Conservation (phyloP, 805 yeast species). For the Starmerella sirachaensis region DNA sequence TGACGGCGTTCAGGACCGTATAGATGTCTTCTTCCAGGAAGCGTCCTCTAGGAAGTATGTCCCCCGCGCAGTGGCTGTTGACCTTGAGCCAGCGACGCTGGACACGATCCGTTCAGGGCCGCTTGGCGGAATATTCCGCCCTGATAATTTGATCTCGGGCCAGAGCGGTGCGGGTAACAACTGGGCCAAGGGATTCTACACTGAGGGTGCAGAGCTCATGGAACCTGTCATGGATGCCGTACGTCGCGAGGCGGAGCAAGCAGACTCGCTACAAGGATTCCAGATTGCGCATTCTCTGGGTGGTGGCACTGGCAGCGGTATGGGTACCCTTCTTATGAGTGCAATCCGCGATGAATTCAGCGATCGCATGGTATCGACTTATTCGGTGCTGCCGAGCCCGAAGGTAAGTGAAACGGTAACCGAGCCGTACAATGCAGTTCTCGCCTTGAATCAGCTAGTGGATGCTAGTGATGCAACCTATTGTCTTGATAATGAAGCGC, state of each 20-base stretch:
- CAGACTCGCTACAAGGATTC: slow-evolving; percentile 91
- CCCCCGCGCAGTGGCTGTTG: slow-evolving; percentile 88
- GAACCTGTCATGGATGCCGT: slow-evolving; percentile 85
- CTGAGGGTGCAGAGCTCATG: slow-evolving; percentile 92
- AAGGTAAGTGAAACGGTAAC: slow-evolving; percentile 86
- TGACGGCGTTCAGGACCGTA: slow-evolving; percentile 34
- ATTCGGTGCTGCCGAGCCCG: slow-evolving; percentile 91
- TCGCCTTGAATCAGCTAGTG: slow-evolving; percentile 84
- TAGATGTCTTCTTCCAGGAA: slow-evolving; percentile 71
- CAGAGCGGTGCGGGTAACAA: slow-evolving; percentile 92
- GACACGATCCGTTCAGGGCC: slow-evolving; percentile 70
- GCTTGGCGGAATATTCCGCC: slow-evolving; percentile 78
- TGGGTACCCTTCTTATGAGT: slow-evolving; percentile 82
- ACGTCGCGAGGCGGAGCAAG: slow-evolving; percentile 87
- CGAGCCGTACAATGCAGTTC: slow-evolving; percentile 89
- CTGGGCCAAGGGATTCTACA: slow-evolving; percentile 96
- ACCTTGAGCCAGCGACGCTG: slow-evolving; percentile 89
- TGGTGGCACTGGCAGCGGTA: slow-evolving; percentile 96
- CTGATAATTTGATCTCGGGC: slow-evolving; percentile 82
- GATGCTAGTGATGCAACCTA: slow-evolving; percentile 88
- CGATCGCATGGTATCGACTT: slow-evolving; percentile 94
- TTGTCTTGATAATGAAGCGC: slow-evolving; percentile 92
- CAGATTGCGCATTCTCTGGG: slow-evolving; percentile 76
- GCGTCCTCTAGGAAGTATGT: slow-evolving; percentile 81
- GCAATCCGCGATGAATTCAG: slow-evolving; percentile 87